Conservation (phyloP, 2,329 filamentous ascomycete species). For the Beauveria bassiana region DNA sequence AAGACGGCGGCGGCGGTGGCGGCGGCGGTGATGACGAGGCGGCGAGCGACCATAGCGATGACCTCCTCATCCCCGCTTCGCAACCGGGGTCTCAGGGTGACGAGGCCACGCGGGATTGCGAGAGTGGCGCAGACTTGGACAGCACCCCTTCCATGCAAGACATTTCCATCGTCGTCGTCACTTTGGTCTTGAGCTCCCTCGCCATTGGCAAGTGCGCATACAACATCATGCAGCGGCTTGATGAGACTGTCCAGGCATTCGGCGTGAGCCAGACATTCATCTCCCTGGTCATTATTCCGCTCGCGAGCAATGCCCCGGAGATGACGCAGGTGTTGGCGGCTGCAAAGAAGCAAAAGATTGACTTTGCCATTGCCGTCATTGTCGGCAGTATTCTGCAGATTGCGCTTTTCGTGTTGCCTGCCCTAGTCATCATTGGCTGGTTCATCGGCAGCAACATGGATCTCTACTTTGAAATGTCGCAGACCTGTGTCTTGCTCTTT, state of each 20-base stretch:
- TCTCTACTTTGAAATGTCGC: constrained; percentile 14
- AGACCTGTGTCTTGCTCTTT: constrained; percentile 14
- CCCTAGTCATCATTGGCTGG: constrained; percentile 14
- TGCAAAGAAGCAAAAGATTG: constrained; percentile 12
- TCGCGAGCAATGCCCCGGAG: constrained; percentile 14
- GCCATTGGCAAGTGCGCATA: constrained; percentile 12
- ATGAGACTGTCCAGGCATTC: constrained; percentile 7
- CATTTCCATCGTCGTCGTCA: neutral
- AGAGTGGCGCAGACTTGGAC: constrained; percentile 1
- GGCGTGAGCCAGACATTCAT: constrained; percentile 14
- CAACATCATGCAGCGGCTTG: constrained; percentile 12
- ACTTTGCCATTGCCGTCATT: constrained; percentile 15
- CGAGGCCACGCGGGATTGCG: neutral
- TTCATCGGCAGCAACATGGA: constrained; percentile 9
- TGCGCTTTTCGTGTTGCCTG: constrained; percentile 13
- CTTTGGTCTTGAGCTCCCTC: constrained; percentile 1
- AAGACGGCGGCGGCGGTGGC: neutral
- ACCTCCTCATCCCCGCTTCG: constrained; percentile 4
- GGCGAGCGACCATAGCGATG: neutral
- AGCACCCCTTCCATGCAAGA: constrained; percentile 10
- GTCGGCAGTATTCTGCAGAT: constrained; percentile 15
- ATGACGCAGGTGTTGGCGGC: constrained; percentile 14
- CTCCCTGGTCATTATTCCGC: constrained; percentile 13
- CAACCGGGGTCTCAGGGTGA: neutral
- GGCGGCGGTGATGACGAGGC: neutral